Evolutionary conservation across 495 filamentous ascomycete species (phyloP), one percentile per base, ranked within the genome.

Genomic region (Penicillium salamii): DNA sequence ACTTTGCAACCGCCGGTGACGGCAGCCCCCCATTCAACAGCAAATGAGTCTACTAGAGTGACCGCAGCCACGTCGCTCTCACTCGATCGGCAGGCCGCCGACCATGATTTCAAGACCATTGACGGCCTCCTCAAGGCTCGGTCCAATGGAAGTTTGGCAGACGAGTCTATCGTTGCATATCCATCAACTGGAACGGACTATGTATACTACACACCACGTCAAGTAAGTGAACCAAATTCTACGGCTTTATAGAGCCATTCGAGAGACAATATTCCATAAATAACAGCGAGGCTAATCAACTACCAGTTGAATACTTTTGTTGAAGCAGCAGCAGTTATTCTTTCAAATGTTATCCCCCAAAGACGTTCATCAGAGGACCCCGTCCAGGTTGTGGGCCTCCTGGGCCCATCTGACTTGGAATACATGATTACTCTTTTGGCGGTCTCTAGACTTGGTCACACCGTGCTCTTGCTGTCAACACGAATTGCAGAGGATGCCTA

Each of bases 391-490:
- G 69, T 78, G 4, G 68, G 65, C 1, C 39, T 78, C 7, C 63
- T 78, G 12, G 71, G 65, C 7, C 56, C 61, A 0, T 75, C 74
- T 8, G 66, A 70, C 38, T 63, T 78, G 24, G 66, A 76, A 33
- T 71, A 74, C 31, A 50, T 76, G 36, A 53, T 76, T 8, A 70
- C 73, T 0, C 55, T 74, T 21, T 61, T 74, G 20, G 74, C 71
- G 5, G 31, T 77, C 13, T 68, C 67, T 7, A 56, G 68, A n/a
- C 49, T 79, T 2, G 76, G 76, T 1, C 72, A 75, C 48, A 66
- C 75, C 3, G 66, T 77, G 8, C 61, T 79, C 2, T 64, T 78
- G 13, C 59, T 79, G 3, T 76, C 72, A 8, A 76, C 74, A 0
- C 55, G 76, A 0, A 67, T 78, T 13, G 66, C 72, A 0, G 55